Conservation (phyloP, 345 rosid genomes). For the Atalantia buxifolia region DNA sequence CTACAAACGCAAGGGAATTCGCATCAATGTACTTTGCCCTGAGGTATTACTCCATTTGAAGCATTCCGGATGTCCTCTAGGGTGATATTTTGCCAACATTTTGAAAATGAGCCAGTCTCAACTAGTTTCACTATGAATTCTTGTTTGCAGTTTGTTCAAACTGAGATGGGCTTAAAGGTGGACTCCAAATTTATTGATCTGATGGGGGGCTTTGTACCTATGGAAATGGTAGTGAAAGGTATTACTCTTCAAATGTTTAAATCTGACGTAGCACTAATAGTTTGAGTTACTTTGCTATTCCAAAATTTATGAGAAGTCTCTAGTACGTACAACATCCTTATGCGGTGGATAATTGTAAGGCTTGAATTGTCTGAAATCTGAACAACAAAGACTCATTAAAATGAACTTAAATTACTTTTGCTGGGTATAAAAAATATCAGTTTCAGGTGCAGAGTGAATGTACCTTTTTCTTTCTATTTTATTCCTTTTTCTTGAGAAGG, state of each 20-base stretch:
- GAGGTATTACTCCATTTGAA: slow-evolving; percentile 52
- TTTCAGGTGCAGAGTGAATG: neutral
- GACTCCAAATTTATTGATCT: slow-evolving; percentile 25
- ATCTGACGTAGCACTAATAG: neutral
- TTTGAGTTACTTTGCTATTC: neutral
- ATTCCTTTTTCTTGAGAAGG: neutral
- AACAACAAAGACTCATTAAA: neutral
- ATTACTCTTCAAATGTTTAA: slow-evolving; percentile 5
- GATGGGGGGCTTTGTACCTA: slow-evolving; percentile 76
- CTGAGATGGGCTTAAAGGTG: slow-evolving; percentile 47
- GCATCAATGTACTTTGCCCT: slow-evolving; percentile 96
- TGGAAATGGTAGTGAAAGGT: slow-evolving; percentile 84
- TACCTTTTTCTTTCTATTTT: neutral
- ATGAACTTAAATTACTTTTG: neutral
- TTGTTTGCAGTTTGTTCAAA: slow-evolving; percentile 72
- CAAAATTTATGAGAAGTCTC: neutral
- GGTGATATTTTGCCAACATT: neutral
- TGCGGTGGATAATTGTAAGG: neutral
- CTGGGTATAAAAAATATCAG: neutral
- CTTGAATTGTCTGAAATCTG: neutral
- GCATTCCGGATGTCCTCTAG: slow-evolving; percentile 3
- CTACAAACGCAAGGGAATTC: slow-evolving; percentile 63
- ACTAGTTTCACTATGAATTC: slow-evolving; percentile 4
- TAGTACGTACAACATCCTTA: neutral
- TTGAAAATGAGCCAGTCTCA: neutral